phyloP scores from a whole-genome alignment of 768 basidiomycete genomes.

The Mycena galopus region DNA sequence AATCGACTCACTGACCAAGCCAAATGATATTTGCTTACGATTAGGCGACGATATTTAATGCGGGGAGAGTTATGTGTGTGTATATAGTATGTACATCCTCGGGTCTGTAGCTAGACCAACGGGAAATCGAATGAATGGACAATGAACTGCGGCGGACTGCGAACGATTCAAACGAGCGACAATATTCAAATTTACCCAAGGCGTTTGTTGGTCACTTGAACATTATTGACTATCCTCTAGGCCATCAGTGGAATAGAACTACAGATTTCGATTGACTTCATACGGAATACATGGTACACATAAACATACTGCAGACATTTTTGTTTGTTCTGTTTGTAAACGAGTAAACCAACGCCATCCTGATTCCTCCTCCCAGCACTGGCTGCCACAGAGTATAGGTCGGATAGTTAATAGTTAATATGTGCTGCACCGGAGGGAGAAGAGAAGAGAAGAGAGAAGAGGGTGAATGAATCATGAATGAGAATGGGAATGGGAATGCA shows the following conservation, averaged over 20 bases:
- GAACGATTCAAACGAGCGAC: too few relatives aligned
- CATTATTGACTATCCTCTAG: too few relatives aligned
- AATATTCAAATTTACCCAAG: too few relatives aligned
- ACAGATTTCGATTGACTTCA: slow-evolving; percentile 6
- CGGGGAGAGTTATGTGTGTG: too few relatives aligned
- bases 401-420: slow-evolving; percentile 23
- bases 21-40: not conserved
- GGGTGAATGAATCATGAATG: not conserved
- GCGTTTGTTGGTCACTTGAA: too few relatives aligned
- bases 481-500: not conserved
- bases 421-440: slow-evolving; percentile 26
- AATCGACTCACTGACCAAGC: too few relatives aligned
- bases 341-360: slow-evolving; percentile 20
- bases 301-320: slow-evolving; percentile 25
- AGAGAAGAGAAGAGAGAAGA: not conserved
- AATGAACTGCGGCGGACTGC: too few relatives aligned
- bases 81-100: not conserved
- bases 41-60: too few relatives aligned
- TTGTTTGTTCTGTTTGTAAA: slow-evolving; percentile 20
- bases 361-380: slow-evolving; percentile 36
- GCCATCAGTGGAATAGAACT: not conserved
- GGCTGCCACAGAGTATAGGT: slow-evolving; percentile 32
- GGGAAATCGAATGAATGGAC: too few relatives aligned
- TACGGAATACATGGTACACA: slow-evolving; percentile 27
- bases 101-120: not conserved